Conservation (phyloP, 1,284 basidiomycete genomes). For the Ceratobasidium theobromae region DNA sequence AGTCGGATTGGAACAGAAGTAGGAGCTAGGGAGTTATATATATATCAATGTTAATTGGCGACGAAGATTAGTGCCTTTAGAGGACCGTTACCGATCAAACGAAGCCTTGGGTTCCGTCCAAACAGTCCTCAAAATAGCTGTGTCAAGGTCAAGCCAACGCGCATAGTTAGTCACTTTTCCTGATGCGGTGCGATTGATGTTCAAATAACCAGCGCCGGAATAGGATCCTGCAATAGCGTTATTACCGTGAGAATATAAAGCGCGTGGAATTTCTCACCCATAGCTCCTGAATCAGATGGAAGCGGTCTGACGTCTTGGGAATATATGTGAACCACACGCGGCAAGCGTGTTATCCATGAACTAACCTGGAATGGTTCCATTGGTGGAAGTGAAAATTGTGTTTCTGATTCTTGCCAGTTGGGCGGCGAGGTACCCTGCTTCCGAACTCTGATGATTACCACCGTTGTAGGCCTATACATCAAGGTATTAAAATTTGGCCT, state of each 20-base stretch:
- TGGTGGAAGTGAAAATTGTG: slow-evolving; percentile 58
- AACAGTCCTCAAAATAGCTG: slow-evolving; percentile 55
- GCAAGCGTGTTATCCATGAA: background rate
- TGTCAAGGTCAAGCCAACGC: slow-evolving; percentile 69
- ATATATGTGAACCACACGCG: slow-evolving; percentile 45
- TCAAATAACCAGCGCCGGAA: slow-evolving; percentile 61
- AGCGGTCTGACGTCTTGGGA: slow-evolving; percentile 61
- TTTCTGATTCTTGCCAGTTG: slow-evolving; percentile 58
- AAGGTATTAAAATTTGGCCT: slow-evolving; percentile 1
- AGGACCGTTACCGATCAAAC: slow-evolving; percentile 38
- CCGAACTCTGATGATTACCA: slow-evolving; percentile 58
- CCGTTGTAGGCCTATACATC: slow-evolving; percentile 62
- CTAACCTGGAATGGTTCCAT: slow-evolving; percentile 62
- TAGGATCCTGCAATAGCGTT: slow-evolving; percentile 62
- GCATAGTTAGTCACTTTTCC: slow-evolving; percentile 50
- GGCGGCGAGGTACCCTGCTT: slow-evolving; percentile 50
- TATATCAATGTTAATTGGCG: too few species aligned
- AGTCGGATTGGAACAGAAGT: slow-evolving; percentile 67
- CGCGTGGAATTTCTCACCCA: slow-evolving; percentile 50
- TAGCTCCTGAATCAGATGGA: slow-evolving; percentile 56
- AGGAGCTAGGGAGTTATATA: too few species aligned
- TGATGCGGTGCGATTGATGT: slow-evolving; percentile 48
- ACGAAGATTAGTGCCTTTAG: too few species aligned
- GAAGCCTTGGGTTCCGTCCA: slow-evolving; percentile 53
- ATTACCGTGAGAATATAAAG: background rate